Evolutionary conservation across 2,329 filamentous ascomycete genomes (phyloP).

Genomic region (Botrytis squamosa): DNA sequence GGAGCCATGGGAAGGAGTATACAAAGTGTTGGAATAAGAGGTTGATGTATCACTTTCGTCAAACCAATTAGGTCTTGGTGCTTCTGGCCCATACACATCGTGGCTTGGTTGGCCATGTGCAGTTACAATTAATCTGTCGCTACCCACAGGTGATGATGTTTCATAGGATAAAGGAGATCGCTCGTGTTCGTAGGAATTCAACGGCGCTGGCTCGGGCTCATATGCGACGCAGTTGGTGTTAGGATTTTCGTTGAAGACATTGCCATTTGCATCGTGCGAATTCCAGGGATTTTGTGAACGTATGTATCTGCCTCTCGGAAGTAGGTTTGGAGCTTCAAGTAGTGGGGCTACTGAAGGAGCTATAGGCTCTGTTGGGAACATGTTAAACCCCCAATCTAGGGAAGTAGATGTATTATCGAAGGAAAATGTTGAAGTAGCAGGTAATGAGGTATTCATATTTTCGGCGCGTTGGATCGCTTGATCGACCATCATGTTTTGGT

Average conservation of each 20-base stretch:
- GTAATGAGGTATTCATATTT: constrained; percentile 9
- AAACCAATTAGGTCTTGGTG: constrained; percentile 28
- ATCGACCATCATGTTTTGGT: constrained; percentile 15
- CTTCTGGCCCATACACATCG: constrained; percentile 34
- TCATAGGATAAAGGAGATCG: constrained; percentile 64
- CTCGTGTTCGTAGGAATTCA: constrained; percentile 66
- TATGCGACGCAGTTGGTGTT: constrained; percentile 42
- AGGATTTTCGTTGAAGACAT: constrained; percentile 23
- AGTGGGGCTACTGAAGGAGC: constrained; percentile 1
- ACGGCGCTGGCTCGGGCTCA: constrained; percentile 60
- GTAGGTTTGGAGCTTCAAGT: constrained; percentile 17
- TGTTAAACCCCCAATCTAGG: constrained; percentile 1
- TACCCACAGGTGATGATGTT: not conserved
- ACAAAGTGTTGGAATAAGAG: constrained; percentile 27
- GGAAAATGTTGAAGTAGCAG: constrained; percentile 3
- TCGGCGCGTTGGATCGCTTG: constrained; percentile 15
- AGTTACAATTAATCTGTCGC: not conserved
- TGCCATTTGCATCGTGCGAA: constrained; percentile 26
- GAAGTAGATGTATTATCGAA: constrained; percentile 6
- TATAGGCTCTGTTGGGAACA: not conserved
- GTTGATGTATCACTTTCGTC: constrained; percentile 23
- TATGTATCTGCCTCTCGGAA: constrained; percentile 10
- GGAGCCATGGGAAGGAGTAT: constrained; percentile 23
- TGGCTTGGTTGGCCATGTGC: constrained; percentile 7
- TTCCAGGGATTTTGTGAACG: constrained; percentile 30